These are phyloP conservation scores for Penicillium sp. DNA, from an alignment of 2,329 filamentous ascomycete species.

Conservation along the genomic window DNA sequence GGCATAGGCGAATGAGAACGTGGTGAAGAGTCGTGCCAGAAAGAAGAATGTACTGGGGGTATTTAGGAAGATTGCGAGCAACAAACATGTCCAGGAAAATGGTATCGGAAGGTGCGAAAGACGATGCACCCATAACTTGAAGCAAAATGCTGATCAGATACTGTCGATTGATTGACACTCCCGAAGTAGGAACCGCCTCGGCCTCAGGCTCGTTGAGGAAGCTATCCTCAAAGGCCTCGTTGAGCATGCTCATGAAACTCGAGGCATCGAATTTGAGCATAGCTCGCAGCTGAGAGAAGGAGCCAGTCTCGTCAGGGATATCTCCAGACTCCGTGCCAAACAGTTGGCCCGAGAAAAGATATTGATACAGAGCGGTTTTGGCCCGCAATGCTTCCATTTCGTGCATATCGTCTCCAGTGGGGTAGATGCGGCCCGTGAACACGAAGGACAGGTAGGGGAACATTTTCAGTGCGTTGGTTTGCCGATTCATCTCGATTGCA, in stretches of 20 bases:
- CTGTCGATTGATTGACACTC: conserved; percentile 77
- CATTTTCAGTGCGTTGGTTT: conserved; percentile 74
- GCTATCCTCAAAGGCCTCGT: conserved; percentile 93
- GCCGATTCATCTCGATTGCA: conserved; percentile 56
- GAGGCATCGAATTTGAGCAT: conserved; percentile 85
- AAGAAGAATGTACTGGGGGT: conserved; percentile 89
- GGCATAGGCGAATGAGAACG: conserved; percentile 77
- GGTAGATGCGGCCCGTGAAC: conserved; percentile 86
- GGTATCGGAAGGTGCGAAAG: conserved; percentile 74
- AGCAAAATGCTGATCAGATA: conserved; percentile 88
- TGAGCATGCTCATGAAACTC: conserved; percentile 90
- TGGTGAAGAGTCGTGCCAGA: conserved; percentile 80
- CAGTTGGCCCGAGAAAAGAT: conserved; percentile 78
- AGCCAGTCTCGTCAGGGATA: conserved; percentile 59
- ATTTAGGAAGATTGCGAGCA: conserved; percentile 91
- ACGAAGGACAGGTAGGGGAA: conserved; percentile 94
- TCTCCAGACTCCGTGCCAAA: conserved; percentile 14
- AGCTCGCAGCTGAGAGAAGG: conserved; percentile 80
- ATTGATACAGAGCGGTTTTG: conserved; percentile 87
- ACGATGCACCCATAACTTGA: conserved; percentile 74
- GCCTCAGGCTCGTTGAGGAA: conserved; percentile 79
- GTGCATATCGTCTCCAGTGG: conserved; percentile 71
- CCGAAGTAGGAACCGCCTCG: conserved; percentile 55
- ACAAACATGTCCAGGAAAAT: conserved; percentile 99
- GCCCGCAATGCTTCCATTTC: conserved; percentile 71